A percentile compares a stretch with the other conserved stretches of the same genome.
phyloP scores from a whole-genome alignment of 345 rosid genomes.

The Gossypium rotundifolium region DNA sequence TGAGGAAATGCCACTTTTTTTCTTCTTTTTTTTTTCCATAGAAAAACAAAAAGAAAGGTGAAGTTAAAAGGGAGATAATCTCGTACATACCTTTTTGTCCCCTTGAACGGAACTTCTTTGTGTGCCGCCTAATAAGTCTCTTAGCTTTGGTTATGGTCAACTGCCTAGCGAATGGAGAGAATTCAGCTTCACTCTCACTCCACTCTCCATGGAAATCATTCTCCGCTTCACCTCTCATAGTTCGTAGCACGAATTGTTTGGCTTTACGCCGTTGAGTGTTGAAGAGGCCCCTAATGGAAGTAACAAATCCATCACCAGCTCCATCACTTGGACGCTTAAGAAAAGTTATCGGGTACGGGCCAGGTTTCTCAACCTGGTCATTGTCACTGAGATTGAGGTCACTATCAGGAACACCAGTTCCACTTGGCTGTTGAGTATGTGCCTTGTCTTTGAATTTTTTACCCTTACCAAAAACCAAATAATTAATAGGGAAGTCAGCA shows the following conservation, averaged over 20 bases:
- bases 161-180: constrained; percentile 82
- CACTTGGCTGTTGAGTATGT: constrained; percentile 44
- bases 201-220: constrained; percentile 81
- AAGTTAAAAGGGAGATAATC: background rate
- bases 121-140: constrained; percentile 77
- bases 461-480: constrained; percentile 50
- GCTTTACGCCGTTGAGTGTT: constrained; percentile 92
- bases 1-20: background rate
- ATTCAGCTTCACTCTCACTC: constrained; percentile 89
- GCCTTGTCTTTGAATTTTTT: constrained; percentile 89
- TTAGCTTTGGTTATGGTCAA: constrained; percentile 88
- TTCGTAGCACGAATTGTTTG: constrained; percentile 78
- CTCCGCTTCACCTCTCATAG: constrained; percentile 95
- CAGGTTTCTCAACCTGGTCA: constrained; percentile 60
- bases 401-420: constrained; percentile 46
- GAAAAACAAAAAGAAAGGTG: background rate
- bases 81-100: constrained; percentile 61
- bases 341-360: constrained; percentile 61
- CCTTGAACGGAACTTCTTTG: constrained; percentile 77
- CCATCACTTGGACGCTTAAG: constrained; percentile 83
- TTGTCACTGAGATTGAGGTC: constrained; percentile 77
- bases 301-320: constrained; percentile 98
- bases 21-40: background rate
- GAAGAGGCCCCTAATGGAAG: constrained; percentile 83
- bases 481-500: constrained; percentile 2